Evolutionary conservation across 2,329 filamentous ascomycete species (phyloP).

Genomic region (Aspergillus aculeatus): DNA sequence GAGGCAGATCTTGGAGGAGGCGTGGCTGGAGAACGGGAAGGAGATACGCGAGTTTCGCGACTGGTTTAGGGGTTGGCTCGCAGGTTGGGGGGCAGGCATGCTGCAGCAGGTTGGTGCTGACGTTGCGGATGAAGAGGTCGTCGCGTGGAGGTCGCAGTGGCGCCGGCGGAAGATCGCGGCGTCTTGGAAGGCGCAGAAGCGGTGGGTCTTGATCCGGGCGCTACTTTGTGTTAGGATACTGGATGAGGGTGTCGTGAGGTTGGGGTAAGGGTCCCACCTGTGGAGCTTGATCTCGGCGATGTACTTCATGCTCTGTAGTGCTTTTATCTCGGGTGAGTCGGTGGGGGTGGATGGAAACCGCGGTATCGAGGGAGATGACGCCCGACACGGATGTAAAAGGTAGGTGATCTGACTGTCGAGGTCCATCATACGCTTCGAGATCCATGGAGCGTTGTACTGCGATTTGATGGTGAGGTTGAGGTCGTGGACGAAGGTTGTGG

Average conservation of each 20-base stretch:
- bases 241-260: background rate
- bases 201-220: conserved; percentile 31
- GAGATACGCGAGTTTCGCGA: background rate
- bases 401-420: conserved; percentile 21
- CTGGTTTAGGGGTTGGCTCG: background rate
- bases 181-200: conserved; percentile 31
- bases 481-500: conserved; percentile 22
- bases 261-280: conserved; percentile 8
- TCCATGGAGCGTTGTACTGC: conserved; percentile 13
- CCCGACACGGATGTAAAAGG: conserved; percentile 13
- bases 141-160: conserved; percentile 3
- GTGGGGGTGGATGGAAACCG: conserved; percentile 3
- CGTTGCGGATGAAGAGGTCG: background rate
- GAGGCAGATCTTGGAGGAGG: conserved; percentile 29
- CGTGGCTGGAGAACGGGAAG: conserved; percentile 25
- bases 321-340: conserved; percentile 20
- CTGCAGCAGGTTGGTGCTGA: background rate
- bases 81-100: background rate
- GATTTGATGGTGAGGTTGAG: conserved; percentile 18
- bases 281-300: conserved; percentile 31
- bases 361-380: background rate
- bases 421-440: conserved; percentile 20
- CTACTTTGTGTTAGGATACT: conserved; percentile 11
- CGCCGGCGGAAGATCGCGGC: conserved; percentile 17
- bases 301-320: conserved; percentile 20